Conservation (phyloP, 1,284 basidiomycete species). For the Leccinum pallidistipes region DNA sequence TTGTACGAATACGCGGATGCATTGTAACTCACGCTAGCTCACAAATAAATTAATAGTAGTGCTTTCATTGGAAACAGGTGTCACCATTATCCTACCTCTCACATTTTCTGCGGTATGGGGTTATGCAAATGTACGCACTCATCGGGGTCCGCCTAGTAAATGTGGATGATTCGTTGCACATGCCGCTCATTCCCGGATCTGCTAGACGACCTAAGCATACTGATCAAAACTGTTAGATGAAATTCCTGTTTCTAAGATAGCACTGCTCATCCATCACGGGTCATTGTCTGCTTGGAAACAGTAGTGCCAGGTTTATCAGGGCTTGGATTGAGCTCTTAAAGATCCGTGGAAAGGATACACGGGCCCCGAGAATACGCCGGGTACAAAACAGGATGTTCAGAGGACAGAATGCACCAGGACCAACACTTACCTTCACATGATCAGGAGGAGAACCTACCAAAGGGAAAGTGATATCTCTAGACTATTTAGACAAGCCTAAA, state of each 20-base stretch:
- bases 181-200: neutral
- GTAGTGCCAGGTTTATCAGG: neutral
- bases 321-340: neutral
- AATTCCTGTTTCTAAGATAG: neutral
- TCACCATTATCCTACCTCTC: neutral
- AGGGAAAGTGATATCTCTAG: neutral
- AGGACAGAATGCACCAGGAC: neutral
- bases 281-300: neutral
- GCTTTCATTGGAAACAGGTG: neutral
- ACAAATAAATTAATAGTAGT: neutral
- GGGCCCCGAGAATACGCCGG: neutral
- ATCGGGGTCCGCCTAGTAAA: neutral
- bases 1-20: neutral
- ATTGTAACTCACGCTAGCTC: neutral
- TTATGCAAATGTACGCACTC: neutral
- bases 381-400: neutral
- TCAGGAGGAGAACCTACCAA: neutral
- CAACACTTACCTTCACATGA: neutral
- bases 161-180: neutral
- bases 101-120: neutral
- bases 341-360: neutral
- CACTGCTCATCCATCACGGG: neutral
- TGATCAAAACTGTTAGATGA: neutral
- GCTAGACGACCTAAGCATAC: neutral
- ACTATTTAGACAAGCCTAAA: neutral